Evolutionary conservation across 768 basidiomycete genomes (phyloP).

Genomic region (Pleurotus ostreatus): DNA sequence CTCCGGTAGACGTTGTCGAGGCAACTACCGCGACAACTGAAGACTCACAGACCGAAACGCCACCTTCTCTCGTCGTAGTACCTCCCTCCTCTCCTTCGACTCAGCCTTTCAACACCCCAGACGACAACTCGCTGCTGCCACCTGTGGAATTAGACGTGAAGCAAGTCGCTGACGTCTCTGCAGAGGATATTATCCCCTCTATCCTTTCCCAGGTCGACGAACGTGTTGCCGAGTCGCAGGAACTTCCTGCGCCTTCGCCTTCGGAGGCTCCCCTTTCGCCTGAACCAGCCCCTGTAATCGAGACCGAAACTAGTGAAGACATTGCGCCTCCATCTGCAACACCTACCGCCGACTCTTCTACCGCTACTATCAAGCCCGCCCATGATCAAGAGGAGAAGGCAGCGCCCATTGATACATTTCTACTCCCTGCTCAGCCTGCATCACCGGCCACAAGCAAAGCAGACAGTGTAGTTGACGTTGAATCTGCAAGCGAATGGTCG

Average conservation of each 20-base stretch:
- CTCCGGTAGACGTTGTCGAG: too few relatives aligned
- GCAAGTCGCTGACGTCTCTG: not conserved
- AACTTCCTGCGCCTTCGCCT: not conserved
- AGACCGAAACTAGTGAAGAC: not conserved
- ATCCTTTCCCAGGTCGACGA: not conserved
- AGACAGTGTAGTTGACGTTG: slow-evolving; percentile 12
- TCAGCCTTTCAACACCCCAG: too few relatives aligned
- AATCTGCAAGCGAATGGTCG: slow-evolving; percentile 34
- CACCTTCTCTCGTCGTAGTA: too few relatives aligned
- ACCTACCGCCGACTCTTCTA: slow-evolving; percentile 12
- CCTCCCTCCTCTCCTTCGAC: too few relatives aligned
- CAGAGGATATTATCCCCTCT: not conserved
- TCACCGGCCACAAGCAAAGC: slow-evolving; percentile 3
- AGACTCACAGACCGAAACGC: too few relatives aligned
- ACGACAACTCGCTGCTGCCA: not conserved
- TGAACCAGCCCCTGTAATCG: too few relatives aligned
- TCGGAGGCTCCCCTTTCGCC: not conserved
- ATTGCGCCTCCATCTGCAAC: not conserved
- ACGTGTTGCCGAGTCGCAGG: not conserved
- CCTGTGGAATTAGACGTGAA: not conserved
- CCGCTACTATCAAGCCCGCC: slow-evolving; percentile 17
- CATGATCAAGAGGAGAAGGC: slow-evolving; percentile 1
- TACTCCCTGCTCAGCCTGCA: slow-evolving; percentile 17
- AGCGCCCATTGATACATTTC: slow-evolving; percentile 21
- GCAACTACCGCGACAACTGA: too few relatives aligned